These are phyloP conservation scores for Psilocybe sp. DNA, from an alignment of 768 basidiomycete species.

Conservation along the genomic window DNA sequence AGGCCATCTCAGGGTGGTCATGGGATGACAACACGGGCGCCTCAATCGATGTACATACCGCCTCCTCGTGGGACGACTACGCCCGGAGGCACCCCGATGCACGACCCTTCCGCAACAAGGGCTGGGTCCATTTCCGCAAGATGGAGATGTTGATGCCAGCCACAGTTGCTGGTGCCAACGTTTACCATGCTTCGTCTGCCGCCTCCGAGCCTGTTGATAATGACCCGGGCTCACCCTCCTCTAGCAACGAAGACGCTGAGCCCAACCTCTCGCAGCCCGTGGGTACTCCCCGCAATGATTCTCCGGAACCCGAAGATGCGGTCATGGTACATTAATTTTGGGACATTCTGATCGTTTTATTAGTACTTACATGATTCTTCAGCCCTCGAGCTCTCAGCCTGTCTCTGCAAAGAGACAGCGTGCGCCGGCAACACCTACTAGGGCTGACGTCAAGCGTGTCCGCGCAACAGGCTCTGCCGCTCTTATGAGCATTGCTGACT, in stretches of 20 bases:
- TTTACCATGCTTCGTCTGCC: background rate
- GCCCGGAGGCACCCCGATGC: conserved; percentile 18
- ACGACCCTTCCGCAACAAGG: conserved; percentile 21
- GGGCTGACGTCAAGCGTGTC: too few species aligned
- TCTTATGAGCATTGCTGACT: too few species aligned
- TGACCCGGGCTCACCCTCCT: background rate
- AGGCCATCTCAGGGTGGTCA: conserved; percentile 7
- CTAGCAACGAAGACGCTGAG: background rate
- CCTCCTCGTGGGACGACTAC: conserved; percentile 18
- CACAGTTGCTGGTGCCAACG: background rate
- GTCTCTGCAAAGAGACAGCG: too few species aligned
- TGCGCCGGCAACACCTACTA: too few species aligned
- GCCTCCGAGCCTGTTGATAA: too few species aligned
- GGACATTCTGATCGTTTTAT: too few species aligned
- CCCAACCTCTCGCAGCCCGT: background rate
- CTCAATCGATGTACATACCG: conserved; percentile 7
- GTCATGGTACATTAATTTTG: too few species aligned
- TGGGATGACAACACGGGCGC: conserved; percentile 13
- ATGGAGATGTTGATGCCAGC: conserved; percentile 10
- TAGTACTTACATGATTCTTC: too few species aligned
- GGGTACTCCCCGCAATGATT: too few species aligned
- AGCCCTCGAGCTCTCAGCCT: too few species aligned
- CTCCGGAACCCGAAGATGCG: too few species aligned
- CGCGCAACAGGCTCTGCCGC: too few species aligned
- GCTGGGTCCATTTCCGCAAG: conserved; percentile 13